A percentile compares a stretch with the other conserved stretches of the same genome.
phyloP scores from a whole-genome alignment of 805 yeast genomes.

The Huiozyma naganishii region DNA sequence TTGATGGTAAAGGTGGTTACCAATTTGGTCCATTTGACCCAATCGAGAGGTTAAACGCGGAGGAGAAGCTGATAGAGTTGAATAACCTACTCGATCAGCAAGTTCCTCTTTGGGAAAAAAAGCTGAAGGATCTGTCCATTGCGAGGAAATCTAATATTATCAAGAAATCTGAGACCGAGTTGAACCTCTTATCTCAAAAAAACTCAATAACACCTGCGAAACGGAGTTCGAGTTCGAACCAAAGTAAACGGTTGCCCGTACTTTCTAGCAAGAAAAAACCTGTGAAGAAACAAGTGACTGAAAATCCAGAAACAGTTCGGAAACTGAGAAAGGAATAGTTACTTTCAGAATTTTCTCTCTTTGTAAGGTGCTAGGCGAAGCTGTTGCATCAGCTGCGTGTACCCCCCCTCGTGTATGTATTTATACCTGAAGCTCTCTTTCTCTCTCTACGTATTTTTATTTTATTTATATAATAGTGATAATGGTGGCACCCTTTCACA shows the following conservation, averaged over 20 bases:
- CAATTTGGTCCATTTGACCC: conserved; percentile 58
- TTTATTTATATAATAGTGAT: too few species aligned
- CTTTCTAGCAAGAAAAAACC: background rate
- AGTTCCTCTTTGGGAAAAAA: conserved; percentile 53
- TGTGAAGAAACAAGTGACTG: too few species aligned
- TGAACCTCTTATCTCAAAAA: conserved; percentile 5
- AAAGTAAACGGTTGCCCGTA: background rate
- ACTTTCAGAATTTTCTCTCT: too few species aligned
- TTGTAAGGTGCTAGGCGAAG: too few species aligned
- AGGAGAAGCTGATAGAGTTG: conserved; percentile 62
- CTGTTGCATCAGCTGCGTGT: too few species aligned
- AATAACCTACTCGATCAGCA: conserved; percentile 59
- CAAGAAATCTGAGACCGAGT: conserved; percentile 23
- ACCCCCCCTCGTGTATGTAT: too few species aligned
- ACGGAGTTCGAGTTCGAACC: background rate
- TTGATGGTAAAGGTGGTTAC: conserved; percentile 75
- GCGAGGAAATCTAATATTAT: conserved; percentile 32
- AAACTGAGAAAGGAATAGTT: too few species aligned
- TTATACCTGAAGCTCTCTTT: too few species aligned
- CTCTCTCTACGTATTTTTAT: too few species aligned
- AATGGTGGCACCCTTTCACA: too few species aligned
- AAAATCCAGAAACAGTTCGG: too few species aligned
- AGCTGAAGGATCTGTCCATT: conserved; percentile 52
- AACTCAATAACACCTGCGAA: background rate
- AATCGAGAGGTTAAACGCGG: conserved; percentile 56